These are phyloP conservation scores for Kwoniella botswanensis DNA, from an alignment of 768 basidiomycete species.

Conservation along the genomic window DNA sequence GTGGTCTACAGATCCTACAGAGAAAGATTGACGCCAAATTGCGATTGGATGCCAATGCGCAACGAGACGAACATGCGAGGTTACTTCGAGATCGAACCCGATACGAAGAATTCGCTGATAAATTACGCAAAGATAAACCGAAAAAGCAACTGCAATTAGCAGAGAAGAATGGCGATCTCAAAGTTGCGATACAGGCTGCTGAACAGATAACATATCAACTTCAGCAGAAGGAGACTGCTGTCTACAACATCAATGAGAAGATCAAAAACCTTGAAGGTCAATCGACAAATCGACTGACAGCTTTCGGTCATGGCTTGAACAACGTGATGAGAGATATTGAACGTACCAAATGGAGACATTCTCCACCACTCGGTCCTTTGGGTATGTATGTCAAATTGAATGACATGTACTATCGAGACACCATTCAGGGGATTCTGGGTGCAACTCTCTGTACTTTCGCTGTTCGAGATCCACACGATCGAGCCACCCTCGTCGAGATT, in stretches of 20 bases:
- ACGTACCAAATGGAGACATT: constrained; percentile 38
- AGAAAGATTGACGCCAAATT: constrained; percentile 22
- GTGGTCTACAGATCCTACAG: constrained; percentile 17
- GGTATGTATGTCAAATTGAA: constrained; percentile 76
- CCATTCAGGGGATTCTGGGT: constrained; percentile 71
- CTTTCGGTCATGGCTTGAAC: constrained; percentile 51
- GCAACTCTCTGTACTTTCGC: constrained; percentile 71
- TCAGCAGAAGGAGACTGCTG: constrained; percentile 60
- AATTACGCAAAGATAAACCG: constrained; percentile 55
- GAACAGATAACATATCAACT: constrained; percentile 63
- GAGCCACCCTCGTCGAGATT: constrained; percentile 65
- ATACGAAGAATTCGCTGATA: constrained; percentile 43
- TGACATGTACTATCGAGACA: constrained; percentile 69
- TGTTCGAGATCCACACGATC: constrained; percentile 73
- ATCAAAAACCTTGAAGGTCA: constrained; percentile 29
- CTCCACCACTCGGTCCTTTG: constrained; percentile 65
- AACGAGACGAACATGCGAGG: constrained; percentile 4
- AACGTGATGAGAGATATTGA: constrained; percentile 51
- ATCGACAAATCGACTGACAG: constrained; percentile 32
- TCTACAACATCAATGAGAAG: constrained; percentile 62
- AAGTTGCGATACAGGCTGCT: constrained; percentile 10
- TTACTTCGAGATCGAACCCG: constrained; percentile 3
- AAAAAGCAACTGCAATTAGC: constrained; percentile 45
- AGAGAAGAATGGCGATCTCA: constrained; percentile 6
- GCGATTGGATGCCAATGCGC: constrained; percentile 10